phyloP scores from a whole-genome alignment of 2,329 filamentous ascomycete genomes.

The Coccinonectria pachysandricola region DNA sequence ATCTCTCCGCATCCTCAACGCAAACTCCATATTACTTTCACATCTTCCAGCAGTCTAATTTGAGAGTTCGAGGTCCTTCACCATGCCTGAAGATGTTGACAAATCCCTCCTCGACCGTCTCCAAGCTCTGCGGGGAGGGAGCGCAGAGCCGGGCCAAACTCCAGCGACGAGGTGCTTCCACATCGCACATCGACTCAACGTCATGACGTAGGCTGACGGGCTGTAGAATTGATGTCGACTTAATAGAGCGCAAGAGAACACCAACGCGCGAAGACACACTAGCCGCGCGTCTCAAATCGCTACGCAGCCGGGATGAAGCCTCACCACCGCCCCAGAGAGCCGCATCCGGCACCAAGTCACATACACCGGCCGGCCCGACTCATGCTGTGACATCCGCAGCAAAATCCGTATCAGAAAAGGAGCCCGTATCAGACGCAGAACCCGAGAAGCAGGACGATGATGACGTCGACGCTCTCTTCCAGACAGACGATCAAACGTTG shows the following conservation, averaged over 20 bases:
- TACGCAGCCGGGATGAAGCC: constrained; percentile 31
- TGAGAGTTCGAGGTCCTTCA: too few relatives aligned
- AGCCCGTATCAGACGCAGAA: background rate
- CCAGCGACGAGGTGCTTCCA: constrained; percentile 22
- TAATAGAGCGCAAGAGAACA: constrained; percentile 32
- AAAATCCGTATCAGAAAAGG: constrained; percentile 2
- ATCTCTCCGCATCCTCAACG: too few relatives aligned
- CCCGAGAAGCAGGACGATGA: constrained; percentile 16
- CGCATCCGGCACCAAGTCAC: too few relatives aligned
- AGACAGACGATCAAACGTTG: constrained; percentile 41
- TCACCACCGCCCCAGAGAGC: constrained; percentile 3
- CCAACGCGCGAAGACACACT: constrained; percentile 40
- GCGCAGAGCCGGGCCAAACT: too few relatives aligned
- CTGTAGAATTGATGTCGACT: constrained; percentile 22
- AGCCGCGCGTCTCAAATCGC: constrained; percentile 38
- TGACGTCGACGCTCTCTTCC: constrained; percentile 29
- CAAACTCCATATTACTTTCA: too few relatives aligned
- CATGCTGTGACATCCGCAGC: constrained; percentile 1
- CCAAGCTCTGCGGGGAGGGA: constrained; percentile 35
- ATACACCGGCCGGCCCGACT: too few relatives aligned
- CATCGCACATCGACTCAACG: constrained; percentile 27
- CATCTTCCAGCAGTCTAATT: too few relatives aligned
- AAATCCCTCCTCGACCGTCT: constrained; percentile 42
- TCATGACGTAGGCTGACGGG: background rate
- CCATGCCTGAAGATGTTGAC: constrained; percentile 31